Base-by-base conservation (phyloP, 345 rosid genomes). In the Arabis alpina region DNA sequence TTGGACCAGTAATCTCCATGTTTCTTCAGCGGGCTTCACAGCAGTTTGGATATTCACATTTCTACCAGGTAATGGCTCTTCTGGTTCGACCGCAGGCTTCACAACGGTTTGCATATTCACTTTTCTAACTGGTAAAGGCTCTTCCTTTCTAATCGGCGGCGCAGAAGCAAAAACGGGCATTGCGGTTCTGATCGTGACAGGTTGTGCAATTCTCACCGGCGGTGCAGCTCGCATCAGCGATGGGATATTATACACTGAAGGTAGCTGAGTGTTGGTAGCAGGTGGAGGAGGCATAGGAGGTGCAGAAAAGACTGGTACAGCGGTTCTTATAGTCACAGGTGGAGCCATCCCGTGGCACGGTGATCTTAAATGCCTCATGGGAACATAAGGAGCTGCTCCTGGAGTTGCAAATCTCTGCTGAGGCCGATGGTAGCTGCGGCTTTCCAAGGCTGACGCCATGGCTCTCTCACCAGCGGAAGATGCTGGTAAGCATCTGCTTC, bases 221-320 rank as follows among this genome's bases (percentile, higher is more conserved):
- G 79, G 65, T 34, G 76, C 74, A 5, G 80, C 58, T 5, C 76
- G 79, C 84, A 85, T 66, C 50, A 70, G 49, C 14, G 85, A 61
- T 8, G 88, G 76, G 25, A 76, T 65, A 24, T 74, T 65, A 24
- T 74, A 66, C 60, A 74, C 53, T 15, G 87, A 80, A 49, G 73
- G 76, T 56, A 79, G 80, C 78, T 78, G 77, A 39, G 75, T 16
- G 81, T 82, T 44, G 83, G 85, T 61, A 55, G 82, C 75, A 41
- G 88, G 72, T 16, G 77, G 79, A 34, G 85, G 87, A 32, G 83
- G 86, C 27, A 49, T 75, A 15, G 87, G 93, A 32, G 97, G 97
- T 37, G 98, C 92, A 14, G 98, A 85, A 75, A 86, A 93, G 64
- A 88, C 93, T 1, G 98, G 97, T 43, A 84, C 84, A 5, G 87